Conservation (phyloP, 2,329 filamentous ascomycete species). For the Aspergillus sp. region DNA sequence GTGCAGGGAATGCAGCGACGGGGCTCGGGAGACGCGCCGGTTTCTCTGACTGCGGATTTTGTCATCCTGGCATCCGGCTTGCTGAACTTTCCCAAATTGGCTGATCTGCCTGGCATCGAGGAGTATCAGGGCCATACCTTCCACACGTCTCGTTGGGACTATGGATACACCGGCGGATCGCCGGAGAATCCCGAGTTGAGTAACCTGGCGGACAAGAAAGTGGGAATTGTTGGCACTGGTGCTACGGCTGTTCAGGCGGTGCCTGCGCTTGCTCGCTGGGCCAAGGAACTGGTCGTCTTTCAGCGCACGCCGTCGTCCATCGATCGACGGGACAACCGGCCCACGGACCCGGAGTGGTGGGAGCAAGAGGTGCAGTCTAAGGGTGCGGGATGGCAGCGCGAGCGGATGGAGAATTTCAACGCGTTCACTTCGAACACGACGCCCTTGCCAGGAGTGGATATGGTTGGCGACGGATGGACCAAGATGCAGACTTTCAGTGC, state of each 20-base stretch:
- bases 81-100: slow-evolving; percentile 12
- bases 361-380: neutral
- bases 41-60: slow-evolving; percentile 22
- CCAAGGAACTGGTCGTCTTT: slow-evolving; percentile 28
- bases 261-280: slow-evolving; percentile 29
- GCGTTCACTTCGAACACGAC: slow-evolving; percentile 10
- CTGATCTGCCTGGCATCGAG: slow-evolving; percentile 14
- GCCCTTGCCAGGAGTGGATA: slow-evolving; percentile 6
- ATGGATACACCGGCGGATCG: slow-evolving; percentile 5
- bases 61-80: slow-evolving; percentile 24
- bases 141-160: slow-evolving; percentile 19
- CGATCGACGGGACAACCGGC: slow-evolving; percentile 20
- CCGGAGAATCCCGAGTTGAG: neutral
- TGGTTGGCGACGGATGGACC: slow-evolving; percentile 22
- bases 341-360: slow-evolving; percentile 11
- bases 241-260: slow-evolving; percentile 35
- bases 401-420: slow-evolving; percentile 20
- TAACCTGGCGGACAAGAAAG: slow-evolving; percentile 22
- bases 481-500: slow-evolving; percentile 6
- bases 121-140: slow-evolving; percentile 14
- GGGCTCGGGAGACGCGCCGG: neutral
- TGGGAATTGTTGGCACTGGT: slow-evolving; percentile 38
- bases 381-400: slow-evolving; percentile 16
- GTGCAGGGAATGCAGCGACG: slow-evolving; percentile 3
- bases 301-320: slow-evolving; percentile 35